Conservation (phyloP, 306 rosid species). For the Castanospermum australe region DNA sequence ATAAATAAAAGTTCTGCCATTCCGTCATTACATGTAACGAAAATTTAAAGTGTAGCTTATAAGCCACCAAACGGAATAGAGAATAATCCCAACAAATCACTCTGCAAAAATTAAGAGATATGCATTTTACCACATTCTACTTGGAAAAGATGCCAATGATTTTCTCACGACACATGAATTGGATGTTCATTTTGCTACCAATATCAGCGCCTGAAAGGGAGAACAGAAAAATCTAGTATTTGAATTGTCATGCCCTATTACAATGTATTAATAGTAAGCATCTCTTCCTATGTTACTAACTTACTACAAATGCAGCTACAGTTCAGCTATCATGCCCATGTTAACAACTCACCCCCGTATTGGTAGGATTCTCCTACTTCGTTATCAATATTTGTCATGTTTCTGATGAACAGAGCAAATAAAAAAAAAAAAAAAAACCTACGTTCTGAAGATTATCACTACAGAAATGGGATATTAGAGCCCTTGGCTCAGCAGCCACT, state of each 20-base stretch:
- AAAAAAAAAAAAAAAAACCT: not conserved
- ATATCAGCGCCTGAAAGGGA: not conserved
- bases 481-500: slow-evolving; percentile 14
- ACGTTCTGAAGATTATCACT: not conserved
- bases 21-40: no score
- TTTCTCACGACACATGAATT: not conserved
- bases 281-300: slow-evolving; percentile 7
- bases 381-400: not conserved
- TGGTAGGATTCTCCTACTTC: not conserved
- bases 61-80: not conserved
- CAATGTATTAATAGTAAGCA: slow-evolving; percentile 3
- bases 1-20: not conserved
- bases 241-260: not conserved
- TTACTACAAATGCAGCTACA: not conserved
- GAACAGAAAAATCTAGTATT: not conserved
- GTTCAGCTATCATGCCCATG: not conserved
- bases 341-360: not conserved
- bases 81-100: not conserved
- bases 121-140: not conserved
- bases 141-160: not conserved
- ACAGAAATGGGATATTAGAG: slow-evolving; percentile 11
- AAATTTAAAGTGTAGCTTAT: no score
- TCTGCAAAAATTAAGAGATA: not conserved
- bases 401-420: not conserved
- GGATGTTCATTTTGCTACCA: slow-evolving; percentile 5